A percentile compares a stretch with the other conserved stretches of the same genome.
Evolutionary conservation across 2,329 filamentous ascomycete species (phyloP).

Genomic region (Aureobasidium musti): DNA sequence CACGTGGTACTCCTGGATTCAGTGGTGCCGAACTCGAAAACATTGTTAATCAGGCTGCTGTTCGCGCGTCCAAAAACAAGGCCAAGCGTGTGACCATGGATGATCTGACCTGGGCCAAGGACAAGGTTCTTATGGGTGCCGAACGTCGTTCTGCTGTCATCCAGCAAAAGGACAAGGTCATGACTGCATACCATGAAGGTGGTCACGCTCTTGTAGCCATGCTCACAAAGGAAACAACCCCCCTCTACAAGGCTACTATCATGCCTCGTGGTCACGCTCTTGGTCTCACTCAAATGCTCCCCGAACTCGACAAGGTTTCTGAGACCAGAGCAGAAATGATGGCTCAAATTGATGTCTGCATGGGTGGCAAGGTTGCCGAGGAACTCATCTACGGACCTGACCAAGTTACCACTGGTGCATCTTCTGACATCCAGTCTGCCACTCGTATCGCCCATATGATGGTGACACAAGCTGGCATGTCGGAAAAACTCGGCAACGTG

Average conservation of each 20-base stretch:
- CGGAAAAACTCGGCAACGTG: slow-evolving; percentile 80
- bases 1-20: slow-evolving; percentile 84
- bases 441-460: slow-evolving; percentile 83
- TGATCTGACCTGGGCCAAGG: slow-evolving; percentile 96
- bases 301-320: slow-evolving; percentile 90
- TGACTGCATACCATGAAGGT: slow-evolving; percentile 96
- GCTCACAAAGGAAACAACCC: slow-evolving; percentile 72
- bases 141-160: slow-evolving; percentile 89
- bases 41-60: slow-evolving; percentile 91
- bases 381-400: slow-evolving; percentile 91
- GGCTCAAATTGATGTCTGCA: slow-evolving; percentile 73
- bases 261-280: slow-evolving; percentile 85
- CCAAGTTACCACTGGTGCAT: slow-evolving; percentile 86
- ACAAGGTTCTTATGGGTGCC: slow-evolving; percentile 96
- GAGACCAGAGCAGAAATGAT: slow-evolving; percentile 82
- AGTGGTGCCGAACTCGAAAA: slow-evolving; percentile 97
- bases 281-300: slow-evolving; percentile 83
- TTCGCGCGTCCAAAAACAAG: slow-evolving; percentile 89
- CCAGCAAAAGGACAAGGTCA: slow-evolving; percentile 87
- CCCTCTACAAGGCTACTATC: slow-evolving; percentile 96
- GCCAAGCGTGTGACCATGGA: slow-evolving; percentile 70
- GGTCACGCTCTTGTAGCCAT: slow-evolving; percentile 90
- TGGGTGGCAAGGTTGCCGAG: slow-evolving; percentile 87
- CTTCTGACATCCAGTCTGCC: slow-evolving; percentile 76
- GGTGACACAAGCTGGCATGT: slow-evolving; percentile 90